These are phyloP conservation scores for Erodium moschatum DNA, from an alignment of 441 rosid genomes.

Conservation along the genomic window DNA sequence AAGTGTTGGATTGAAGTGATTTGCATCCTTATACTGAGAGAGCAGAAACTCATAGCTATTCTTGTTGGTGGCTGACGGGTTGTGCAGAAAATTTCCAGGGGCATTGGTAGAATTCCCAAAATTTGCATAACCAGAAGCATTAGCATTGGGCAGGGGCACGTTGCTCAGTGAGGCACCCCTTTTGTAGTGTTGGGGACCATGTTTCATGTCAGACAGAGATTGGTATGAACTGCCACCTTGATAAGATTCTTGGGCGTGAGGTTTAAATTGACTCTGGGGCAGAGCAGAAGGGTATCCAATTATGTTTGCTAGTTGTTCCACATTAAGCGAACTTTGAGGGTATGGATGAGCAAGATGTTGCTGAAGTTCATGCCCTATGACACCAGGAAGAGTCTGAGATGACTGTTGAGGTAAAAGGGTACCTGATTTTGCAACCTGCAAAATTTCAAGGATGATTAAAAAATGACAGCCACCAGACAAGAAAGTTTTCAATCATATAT, in stretches of 20 bases:
- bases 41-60: slow-evolving; percentile 23
- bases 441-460: neutral
- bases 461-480: neutral
- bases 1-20: slow-evolving; percentile 15
- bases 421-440: slow-evolving; percentile 25
- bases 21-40: slow-evolving; percentile 22
- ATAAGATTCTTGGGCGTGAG: slow-evolving; percentile 26
- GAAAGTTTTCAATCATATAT: slow-evolving; percentile 6
- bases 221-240: slow-evolving; percentile 19
- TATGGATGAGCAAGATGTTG: slow-evolving; percentile 20
- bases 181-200: slow-evolving; percentile 16
- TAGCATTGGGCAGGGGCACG: slow-evolving; percentile 21
- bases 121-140: slow-evolving; percentile 25
- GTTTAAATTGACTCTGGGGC: slow-evolving; percentile 16
- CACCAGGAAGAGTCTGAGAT: slow-evolving; percentile 19
- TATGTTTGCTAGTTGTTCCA: slow-evolving; percentile 15
- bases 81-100: slow-evolving; percentile 23
- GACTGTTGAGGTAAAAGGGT: slow-evolving; percentile 21
- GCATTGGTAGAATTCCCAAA: slow-evolving; percentile 19
- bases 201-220: slow-evolving; percentile 23
- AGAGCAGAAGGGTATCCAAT: slow-evolving; percentile 20
- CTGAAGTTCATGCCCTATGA: slow-evolving; percentile 16
- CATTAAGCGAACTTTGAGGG: slow-evolving; percentile 20
- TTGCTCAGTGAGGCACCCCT: slow-evolving; percentile 20
- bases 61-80: slow-evolving; percentile 17